These are phyloP conservation scores for Chenopodium suecicum DNA, from an alignment of 148 eudicot genomes.

Conservation along the genomic window DNA sequence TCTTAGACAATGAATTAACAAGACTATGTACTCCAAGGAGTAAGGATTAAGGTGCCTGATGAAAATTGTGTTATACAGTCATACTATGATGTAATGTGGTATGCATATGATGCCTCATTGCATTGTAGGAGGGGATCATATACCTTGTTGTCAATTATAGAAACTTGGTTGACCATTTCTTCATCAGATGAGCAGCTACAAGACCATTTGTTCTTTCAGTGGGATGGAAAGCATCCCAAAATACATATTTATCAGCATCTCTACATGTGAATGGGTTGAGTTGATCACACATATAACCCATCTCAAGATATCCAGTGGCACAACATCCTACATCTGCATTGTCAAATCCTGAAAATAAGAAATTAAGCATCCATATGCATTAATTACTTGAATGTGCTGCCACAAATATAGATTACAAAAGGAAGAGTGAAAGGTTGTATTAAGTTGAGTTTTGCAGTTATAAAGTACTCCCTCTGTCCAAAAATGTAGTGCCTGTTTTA, in stretches of 20 bases:
- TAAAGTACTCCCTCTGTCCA: background rate
- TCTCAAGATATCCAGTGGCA: constrained; percentile 36
- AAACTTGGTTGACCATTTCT: constrained; percentile 23
- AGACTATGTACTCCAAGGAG: background rate
- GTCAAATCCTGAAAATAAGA: constrained; percentile 32
- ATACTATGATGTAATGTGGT: background rate
- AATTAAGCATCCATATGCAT: background rate
- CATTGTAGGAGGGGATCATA: background rate
- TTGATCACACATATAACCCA: constrained; percentile 35
- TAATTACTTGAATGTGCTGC: background rate
- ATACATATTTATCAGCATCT: constrained; percentile 37
- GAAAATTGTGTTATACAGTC: background rate
- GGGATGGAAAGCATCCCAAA: constrained; percentile 42
- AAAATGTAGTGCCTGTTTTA: too few species aligned
- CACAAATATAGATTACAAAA: background rate
- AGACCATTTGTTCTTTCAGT: constrained; percentile 34
- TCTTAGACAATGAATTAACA: background rate
- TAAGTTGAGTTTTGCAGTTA: background rate
- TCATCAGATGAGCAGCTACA: constrained; percentile 30
- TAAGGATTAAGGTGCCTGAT: background rate
- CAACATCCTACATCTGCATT: constrained; percentile 35
- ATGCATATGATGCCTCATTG: background rate
- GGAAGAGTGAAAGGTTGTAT: background rate
- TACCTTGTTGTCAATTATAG: constrained; percentile 19
- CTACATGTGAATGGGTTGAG: constrained; percentile 27